Conservation (phyloP, 805 yeast species). For the Suhomyces sp. region DNA sequence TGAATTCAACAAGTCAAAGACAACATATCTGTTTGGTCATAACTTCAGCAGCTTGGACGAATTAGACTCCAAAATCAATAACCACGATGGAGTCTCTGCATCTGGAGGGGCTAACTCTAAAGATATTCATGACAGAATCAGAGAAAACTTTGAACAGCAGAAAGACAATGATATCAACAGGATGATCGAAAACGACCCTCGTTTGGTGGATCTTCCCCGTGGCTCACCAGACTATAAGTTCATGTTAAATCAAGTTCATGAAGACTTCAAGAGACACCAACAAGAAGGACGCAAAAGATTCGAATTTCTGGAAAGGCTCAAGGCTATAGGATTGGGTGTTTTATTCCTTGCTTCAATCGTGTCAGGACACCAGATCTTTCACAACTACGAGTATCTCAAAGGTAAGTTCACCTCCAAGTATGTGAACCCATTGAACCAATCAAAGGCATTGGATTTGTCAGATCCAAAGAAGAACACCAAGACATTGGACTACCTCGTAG, state of each 20-base stretch:
- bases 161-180: constrained; percentile 19
- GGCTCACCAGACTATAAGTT: constrained; percentile 40
- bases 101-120: constrained; percentile 4
- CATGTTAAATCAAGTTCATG: constrained; percentile 26
- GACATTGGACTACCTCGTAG: constrained; percentile 23
- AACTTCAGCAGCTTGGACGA: constrained; percentile 20
- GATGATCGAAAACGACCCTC: constrained; percentile 32
- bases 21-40: constrained; percentile 27
- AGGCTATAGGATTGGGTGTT: constrained; percentile 46
- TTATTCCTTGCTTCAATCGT: constrained; percentile 37
- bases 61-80: constrained; percentile 15
- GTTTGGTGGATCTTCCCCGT: constrained; percentile 24
- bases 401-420: constrained; percentile 30
- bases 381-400: constrained; percentile 44
- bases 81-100: constrained; percentile 5
- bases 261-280: constrained; percentile 25
- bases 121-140: constrained; percentile 4
- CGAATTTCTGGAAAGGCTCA: constrained; percentile 44
- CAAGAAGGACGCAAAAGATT: constrained; percentile 27
- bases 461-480: constrained; percentile 33
- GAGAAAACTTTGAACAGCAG: constrained; percentile 12
- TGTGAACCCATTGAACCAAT: constrained; percentile 38
- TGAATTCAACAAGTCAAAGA: constrained; percentile 37
- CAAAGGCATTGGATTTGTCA: constrained; percentile 33
- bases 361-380: constrained; percentile 40